A percentile compares a stretch with the other conserved stretches of the same genome.
These are phyloP conservation scores for Penstemon eatonii DNA, from an alignment of 257 asterid genomes.

Conservation along the genomic window DNA sequence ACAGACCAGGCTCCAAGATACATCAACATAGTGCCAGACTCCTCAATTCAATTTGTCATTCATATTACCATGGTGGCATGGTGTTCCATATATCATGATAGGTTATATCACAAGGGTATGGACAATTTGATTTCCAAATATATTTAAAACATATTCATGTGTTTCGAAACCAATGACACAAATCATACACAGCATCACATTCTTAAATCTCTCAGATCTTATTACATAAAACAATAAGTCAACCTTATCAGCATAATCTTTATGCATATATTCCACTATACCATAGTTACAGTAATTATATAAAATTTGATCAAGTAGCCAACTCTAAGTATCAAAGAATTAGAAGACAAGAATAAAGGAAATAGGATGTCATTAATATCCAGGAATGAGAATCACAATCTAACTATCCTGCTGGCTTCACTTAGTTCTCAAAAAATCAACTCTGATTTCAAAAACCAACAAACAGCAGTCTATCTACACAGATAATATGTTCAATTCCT, in stretches of 20 bases:
- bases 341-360: background rate
- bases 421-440: background rate
- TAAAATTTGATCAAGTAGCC: background rate
- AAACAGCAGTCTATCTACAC: background rate
- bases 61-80: background rate
- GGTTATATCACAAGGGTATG: background rate
- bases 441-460: constrained; percentile 14
- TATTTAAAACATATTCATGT: constrained; percentile 1
- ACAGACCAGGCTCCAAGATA: background rate
- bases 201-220: constrained; percentile 12
- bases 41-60: constrained; percentile 2
- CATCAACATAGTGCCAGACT: background rate
- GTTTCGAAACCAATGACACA: background rate
- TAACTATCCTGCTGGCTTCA: background rate
- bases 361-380: background rate
- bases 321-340: background rate
- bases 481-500: background rate
- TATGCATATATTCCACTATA: background rate
- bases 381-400: constrained; percentile 3
- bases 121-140: background rate
- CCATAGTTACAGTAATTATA: constrained; percentile 11
- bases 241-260: background rate
- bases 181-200: constrained; percentile 4
- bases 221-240: background rate
- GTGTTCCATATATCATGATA: constrained; percentile 3